Evolutionary conservation across 2,329 filamentous ascomycete species (phyloP).

Genomic region (Periconia digitata): DNA sequence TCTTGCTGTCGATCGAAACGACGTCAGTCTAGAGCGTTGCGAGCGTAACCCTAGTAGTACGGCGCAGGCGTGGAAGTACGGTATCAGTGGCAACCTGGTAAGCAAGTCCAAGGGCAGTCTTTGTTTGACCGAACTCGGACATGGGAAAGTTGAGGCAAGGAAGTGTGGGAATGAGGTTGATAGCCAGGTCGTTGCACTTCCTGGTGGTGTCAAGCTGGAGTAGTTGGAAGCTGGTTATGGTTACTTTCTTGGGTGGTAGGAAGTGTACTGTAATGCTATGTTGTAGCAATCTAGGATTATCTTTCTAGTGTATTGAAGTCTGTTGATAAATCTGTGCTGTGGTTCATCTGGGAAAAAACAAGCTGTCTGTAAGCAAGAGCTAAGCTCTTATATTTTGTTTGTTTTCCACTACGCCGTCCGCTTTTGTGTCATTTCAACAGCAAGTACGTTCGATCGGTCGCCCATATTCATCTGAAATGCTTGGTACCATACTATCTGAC

Average conservation of each 20-base stretch:
- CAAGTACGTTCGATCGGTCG: too few species aligned
- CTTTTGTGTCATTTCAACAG: too few species aligned
- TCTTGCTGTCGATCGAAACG: slow-evolving; percentile 23
- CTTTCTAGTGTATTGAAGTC: too few species aligned
- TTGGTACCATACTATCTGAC: too few species aligned
- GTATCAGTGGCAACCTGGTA: slow-evolving; percentile 48
- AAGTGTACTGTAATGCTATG: too few species aligned
- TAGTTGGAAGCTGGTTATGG: not conserved
- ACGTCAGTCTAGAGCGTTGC: slow-evolving; percentile 17
- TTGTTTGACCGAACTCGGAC: slow-evolving; percentile 43
- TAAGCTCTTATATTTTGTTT: not conserved
- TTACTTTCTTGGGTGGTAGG: too few species aligned
- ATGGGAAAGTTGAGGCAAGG: slow-evolving; percentile 23
- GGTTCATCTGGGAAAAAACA: too few species aligned
- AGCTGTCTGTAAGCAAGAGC: not conserved
- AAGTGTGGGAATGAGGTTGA: slow-evolving; percentile 44
- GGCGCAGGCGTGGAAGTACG: slow-evolving; percentile 34
- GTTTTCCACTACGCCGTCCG: too few species aligned
- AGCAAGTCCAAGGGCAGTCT: slow-evolving; percentile 38
- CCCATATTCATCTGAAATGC: too few species aligned
- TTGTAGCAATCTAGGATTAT: too few species aligned
- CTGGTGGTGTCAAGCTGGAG: slow-evolving; percentile 41
- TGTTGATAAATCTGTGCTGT: too few species aligned
- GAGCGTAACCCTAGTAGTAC: slow-evolving; percentile 25
- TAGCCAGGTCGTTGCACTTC: slow-evolving; percentile 51